Base-by-base conservation (phyloP, 805 yeast genomes). In the Hanseniaspora pseudoguilliermondii region DNA sequence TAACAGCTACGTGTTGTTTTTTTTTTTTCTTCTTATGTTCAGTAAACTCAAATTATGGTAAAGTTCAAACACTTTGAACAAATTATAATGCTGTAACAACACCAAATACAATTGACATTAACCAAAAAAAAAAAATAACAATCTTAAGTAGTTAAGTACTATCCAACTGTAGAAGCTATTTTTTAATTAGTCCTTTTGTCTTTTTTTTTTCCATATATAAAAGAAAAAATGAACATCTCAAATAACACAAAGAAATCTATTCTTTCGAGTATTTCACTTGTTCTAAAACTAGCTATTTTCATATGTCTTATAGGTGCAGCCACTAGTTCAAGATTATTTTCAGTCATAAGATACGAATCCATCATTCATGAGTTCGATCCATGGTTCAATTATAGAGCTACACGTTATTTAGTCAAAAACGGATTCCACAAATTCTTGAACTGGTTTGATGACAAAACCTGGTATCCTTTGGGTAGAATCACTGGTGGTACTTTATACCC, bases 401-500 rank as follows among this genome's bases (percentile, higher is more conserved):
- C 98, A n/a, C 85, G 86, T 69, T 88, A 87, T 69, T 77, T 93
- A 61, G 95, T 88, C 34, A 74, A 79, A 46, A 81, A 88, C 65
- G 83, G 93, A 7, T 91, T 81, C 69, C 84, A 89, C 74, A 90
- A 89, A 61, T 95, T 93, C 66, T 76, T 95, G 65, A 93, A 93
- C 69, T 93, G 98, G 98, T 93, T 93, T 65, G 98, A 93, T 69
- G 97, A 91, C 69, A 81, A 96, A 67, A 91, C 98, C 20, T 93
- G 99, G 99, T 93, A 93, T 69, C 99, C 99, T 20, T 76, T 93
- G 62, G 99, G 99, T 21, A 80, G 99, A 73, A 98, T 93, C 65
- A 93, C 98, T 13, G 99, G 99, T 63, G 98, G 99, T 57, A 95
- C 98, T 1, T 71, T 93, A 59, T 93, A 95, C 66, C 99, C 99